Conservation (phyloP, 1,139 yeast species). For the Citeromyces hawaiiensis region DNA sequence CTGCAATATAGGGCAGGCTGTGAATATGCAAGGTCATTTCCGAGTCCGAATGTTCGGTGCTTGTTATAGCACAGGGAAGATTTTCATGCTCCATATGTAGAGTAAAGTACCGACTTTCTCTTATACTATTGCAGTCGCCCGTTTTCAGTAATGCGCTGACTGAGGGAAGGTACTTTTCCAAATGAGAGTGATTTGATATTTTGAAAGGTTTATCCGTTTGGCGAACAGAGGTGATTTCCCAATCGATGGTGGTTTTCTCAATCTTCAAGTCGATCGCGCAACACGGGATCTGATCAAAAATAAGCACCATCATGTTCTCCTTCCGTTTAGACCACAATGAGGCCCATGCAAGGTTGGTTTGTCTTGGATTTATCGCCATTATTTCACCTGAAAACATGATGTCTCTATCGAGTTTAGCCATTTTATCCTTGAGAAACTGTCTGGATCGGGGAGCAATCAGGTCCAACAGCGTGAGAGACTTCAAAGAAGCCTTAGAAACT, state of each 20-base stretch:
- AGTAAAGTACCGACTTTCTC: constrained; percentile 50
- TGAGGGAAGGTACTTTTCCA: constrained; percentile 18
- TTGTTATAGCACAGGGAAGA: constrained; percentile 62
- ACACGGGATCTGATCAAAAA: constrained; percentile 80
- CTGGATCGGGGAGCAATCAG: constrained; percentile 66
- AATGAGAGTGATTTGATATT: constrained; percentile 29
- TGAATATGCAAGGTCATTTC: constrained; percentile 45
- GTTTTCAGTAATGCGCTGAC: constrained; percentile 9
- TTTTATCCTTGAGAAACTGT: constrained; percentile 45
- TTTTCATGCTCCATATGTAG: constrained; percentile 27
- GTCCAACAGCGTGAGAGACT: constrained; percentile 56
- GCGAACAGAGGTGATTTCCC: constrained; percentile 5
- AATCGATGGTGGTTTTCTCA: constrained; percentile 17
- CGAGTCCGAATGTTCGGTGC: constrained; percentile 23
- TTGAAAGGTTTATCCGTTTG: constrained; percentile 20
- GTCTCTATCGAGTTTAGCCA: constrained; percentile 23
- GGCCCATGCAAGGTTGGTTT: constrained; percentile 53
- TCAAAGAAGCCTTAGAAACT: constrained; percentile 50
- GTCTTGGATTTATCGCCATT: constrained; percentile 38
- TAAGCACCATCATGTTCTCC: constrained; percentile 61
- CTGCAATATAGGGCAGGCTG: constrained; percentile 78
- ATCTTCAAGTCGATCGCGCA: constrained; percentile 58
- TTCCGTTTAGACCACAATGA: constrained; percentile 80
- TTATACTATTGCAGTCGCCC: constrained; percentile 20
- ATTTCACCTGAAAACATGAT: constrained; percentile 49